Conservation (phyloP, 495 filamentous ascomycete genomes). For the Penicillium robsamsonii region DNA sequence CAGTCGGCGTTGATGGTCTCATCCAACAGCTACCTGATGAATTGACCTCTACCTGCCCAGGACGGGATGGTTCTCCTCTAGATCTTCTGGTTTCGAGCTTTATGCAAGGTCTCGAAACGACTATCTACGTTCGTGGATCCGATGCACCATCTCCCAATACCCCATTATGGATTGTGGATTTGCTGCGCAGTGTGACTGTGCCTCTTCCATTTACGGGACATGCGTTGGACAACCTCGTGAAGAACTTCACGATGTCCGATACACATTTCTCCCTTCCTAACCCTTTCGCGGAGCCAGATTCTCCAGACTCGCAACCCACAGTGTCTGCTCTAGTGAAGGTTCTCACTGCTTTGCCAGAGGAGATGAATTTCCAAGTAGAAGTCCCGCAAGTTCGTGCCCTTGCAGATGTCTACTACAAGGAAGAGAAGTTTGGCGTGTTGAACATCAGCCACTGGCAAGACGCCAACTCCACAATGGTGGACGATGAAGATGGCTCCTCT, state of each 20-base stretch:
- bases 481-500: constrained; percentile 52
- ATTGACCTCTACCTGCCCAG: constrained; percentile 69
- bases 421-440: constrained; percentile 71
- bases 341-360: constrained; percentile 69
- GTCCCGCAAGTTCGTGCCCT: constrained; percentile 71
- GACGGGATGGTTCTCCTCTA: constrained; percentile 72
- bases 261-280: constrained; percentile 82
- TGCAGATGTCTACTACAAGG: constrained; percentile 75
- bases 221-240: constrained; percentile 74
- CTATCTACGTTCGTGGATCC: constrained; percentile 77
- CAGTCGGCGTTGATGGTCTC: constrained; percentile 65
- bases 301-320: constrained; percentile 69
- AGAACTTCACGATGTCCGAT: constrained; percentile 78
- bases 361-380: constrained; percentile 79
- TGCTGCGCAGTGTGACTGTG: constrained; percentile 78
- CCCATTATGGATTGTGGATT: constrained; percentile 75
- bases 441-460: constrained; percentile 78
- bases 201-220: constrained; percentile 81
- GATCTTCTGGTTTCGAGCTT: constrained; percentile 81
- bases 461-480: constrained; percentile 71
- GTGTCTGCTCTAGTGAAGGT: constrained; percentile 81
- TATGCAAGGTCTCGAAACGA: constrained; percentile 72
- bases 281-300: constrained; percentile 68
- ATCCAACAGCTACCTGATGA: constrained; percentile 67
- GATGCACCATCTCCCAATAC: constrained; percentile 60